These are phyloP conservation scores for Cryptomeria japonica DNA, from an alignment of 75 land plant species.

Conservation along the genomic window DNA sequence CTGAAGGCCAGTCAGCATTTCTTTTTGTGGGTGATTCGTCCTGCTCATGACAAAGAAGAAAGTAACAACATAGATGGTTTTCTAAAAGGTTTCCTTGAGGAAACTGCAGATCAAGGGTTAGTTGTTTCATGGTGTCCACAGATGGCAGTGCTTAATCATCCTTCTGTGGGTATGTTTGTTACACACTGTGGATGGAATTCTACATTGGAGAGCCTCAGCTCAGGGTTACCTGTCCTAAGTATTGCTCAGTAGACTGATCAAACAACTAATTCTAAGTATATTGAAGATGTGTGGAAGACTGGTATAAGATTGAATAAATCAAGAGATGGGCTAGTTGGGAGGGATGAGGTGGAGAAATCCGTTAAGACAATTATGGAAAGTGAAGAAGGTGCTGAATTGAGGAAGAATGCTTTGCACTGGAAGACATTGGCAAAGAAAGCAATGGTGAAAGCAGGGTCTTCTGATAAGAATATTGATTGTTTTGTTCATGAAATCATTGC, in stretches of 20 bases:
- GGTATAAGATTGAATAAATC: constrained; percentile 22
- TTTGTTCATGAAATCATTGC: constrained; percentile 10
- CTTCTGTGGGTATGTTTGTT: constrained; percentile 13
- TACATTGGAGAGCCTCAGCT: constrained; percentile 9
- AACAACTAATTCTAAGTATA: constrained; percentile 23
- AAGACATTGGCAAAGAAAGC: constrained; percentile 30
- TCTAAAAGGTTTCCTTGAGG: constrained; percentile 1
- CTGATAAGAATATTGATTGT: constrained; percentile 26
- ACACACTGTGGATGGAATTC: constrained; percentile 36
- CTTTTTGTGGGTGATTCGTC: constrained; percentile 33
- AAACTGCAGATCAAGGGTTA: constrained; percentile 14
- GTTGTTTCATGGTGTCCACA: constrained; percentile 26
- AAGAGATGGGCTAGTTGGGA: constrained; percentile 17
- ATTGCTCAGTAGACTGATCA: constrained; percentile 23
- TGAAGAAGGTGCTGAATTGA: constrained; percentile 23
- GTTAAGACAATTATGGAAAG: constrained; percentile 30
- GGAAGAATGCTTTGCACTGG: constrained; percentile 24
- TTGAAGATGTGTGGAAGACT: constrained; percentile 6
- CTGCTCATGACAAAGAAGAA: not conserved
- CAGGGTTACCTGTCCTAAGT: constrained; percentile 23
- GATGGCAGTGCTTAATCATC: constrained; percentile 15
- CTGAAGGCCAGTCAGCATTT: constrained; percentile 19
- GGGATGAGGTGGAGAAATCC: constrained; percentile 33
- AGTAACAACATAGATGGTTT: not conserved
- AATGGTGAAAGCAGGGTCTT: constrained; percentile 36